Percentiles rank a stretch among this genome's conserved stretches.
These are phyloP conservation scores for Dryadomyces quercivorus DNA, from an alignment of 2,329 filamentous ascomycete genomes.

Conservation along the genomic window DNA sequence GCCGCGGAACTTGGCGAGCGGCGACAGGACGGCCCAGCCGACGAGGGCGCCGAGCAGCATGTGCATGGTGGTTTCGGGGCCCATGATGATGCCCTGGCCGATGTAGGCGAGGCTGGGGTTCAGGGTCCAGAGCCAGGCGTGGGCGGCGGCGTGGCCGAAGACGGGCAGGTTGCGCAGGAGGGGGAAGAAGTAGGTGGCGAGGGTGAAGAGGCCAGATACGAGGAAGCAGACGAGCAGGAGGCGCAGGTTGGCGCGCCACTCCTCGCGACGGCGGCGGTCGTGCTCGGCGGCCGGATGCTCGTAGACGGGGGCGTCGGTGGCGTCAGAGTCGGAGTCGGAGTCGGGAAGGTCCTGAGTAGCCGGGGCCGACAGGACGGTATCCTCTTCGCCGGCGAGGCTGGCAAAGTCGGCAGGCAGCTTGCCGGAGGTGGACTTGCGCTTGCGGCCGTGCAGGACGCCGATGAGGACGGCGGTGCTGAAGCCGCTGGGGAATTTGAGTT, in stretches of 20 bases:
- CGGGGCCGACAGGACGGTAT: background rate
- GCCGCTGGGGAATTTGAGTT: conserved; percentile 86
- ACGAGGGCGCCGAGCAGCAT: conserved; percentile 86
- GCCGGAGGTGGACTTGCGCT: conserved; percentile 1
- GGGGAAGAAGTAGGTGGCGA: conserved; percentile 84
- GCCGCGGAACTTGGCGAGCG: conserved; percentile 68
- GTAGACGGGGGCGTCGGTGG: background rate
- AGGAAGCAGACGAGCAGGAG: conserved; percentile 45
- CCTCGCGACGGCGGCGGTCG: conserved; percentile 21
- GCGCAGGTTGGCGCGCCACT: conserved; percentile 34
- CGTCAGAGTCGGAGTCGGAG: background rate
- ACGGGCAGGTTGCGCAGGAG: conserved; percentile 75
- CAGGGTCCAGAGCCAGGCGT: conserved; percentile 84
- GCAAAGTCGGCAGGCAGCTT: conserved; percentile 16
- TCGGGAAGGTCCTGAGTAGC: background rate
- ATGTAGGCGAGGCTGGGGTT: conserved; percentile 97
- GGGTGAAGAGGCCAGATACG: conserved; percentile 54
- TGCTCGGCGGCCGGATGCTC: conserved; percentile 8
- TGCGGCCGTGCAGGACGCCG: conserved; percentile 63
- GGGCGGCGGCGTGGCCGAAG: conserved; percentile 62
- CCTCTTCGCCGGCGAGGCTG: conserved; percentile 14
- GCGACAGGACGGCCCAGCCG: conserved; percentile 85
- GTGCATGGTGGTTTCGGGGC: conserved; percentile 83
- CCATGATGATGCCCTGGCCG: conserved; percentile 98
- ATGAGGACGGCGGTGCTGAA: conserved; percentile 94